Evolutionary conservation across 2,329 filamentous ascomycete genomes (phyloP), one percentile per base, ranked within the genome.

Genomic region (Colletotrichum orbiculare): DNA sequence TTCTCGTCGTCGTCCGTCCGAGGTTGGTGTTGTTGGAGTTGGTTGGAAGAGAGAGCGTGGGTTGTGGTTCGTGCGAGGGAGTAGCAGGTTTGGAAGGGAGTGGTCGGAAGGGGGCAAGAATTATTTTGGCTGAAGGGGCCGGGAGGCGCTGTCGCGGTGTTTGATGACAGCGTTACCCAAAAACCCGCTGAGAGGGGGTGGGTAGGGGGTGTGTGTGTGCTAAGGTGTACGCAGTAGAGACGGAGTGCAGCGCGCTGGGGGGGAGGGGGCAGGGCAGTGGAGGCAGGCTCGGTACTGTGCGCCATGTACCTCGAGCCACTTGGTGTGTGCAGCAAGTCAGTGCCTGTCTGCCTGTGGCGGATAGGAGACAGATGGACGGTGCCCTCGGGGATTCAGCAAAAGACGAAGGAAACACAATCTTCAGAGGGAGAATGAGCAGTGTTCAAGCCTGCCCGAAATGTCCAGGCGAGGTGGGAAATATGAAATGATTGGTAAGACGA

Each of bases 51-150:
- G 37, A 53, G 58, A 25, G 25, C 25, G 25, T 25, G 4, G 25
- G 25, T 25, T 42, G 59, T 63, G 63, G 63, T 66, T 66, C 63
- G 63, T 66, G 63, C 63, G 63, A 66, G 58, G 58, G 63, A 63
- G 58, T 43, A 57, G 37, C 59, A 63, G 63, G 48, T 66, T 38
- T 58, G 57, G 48, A 63, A 67, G 62, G 54, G 65, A 67, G 65
- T 57, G 47, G 65, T 61, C 54, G 63, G 66, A 63, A 67, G 63
- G 63, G 66, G 66, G 63, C 38, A 66, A 66, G 66, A 67, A 55
- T 64, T 66, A 63, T 66, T 67, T 63, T 63, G 66, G 54, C 55
- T 47, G 52, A 66, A 66, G 54, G 64, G 60, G 64, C 63, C 58
- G 58, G 58, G 60, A 60, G 60, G 60, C 60, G 60, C 60, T 66